Percentiles rank a stretch among this genome's conserved stretches.
phyloP scores from a whole-genome alignment of 2,329 filamentous ascomycete genomes.

The Pestalotiopsis sp. region DNA sequence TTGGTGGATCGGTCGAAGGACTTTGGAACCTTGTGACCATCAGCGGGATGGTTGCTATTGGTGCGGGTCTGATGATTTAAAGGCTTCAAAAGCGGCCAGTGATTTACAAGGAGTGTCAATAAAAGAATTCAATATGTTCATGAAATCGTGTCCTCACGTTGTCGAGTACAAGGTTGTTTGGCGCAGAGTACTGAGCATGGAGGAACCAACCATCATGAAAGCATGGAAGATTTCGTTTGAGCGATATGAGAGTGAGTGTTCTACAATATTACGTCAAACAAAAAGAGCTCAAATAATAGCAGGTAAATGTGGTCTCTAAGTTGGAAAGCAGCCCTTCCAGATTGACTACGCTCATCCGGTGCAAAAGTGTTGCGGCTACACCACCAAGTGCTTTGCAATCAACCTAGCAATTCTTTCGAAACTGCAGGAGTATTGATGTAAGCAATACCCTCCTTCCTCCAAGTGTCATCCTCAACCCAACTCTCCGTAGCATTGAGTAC shows the following conservation, averaged over 20 bases:
- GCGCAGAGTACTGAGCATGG: too few species aligned
- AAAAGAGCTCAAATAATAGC: neutral
- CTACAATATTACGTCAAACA: neutral
- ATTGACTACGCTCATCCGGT: neutral
- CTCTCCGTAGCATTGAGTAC: constrained; percentile 45
- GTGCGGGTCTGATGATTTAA: constrained; percentile 5
- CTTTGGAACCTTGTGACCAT: neutral
- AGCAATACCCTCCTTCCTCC: constrained; percentile 47
- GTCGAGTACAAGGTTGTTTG: too few species aligned
- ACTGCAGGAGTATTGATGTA: constrained; percentile 43
- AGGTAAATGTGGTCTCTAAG: neutral
- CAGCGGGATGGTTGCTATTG: constrained; percentile 7
- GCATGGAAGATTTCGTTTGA: too few species aligned
- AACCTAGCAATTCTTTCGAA: constrained; percentile 36
- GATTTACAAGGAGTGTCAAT: neutral
- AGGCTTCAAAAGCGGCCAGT: neutral
- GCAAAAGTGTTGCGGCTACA: too few species aligned
- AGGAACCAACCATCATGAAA: too few species aligned
- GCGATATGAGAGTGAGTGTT: too few species aligned
- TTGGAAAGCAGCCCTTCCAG: too few species aligned
- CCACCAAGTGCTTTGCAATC: neutral
- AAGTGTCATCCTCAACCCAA: constrained; percentile 49
- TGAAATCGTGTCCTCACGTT: too few species aligned
- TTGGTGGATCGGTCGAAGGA: constrained; percentile 1
- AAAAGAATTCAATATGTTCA: neutral